These are phyloP conservation scores for Caryopteris hybrid DNA, from an alignment of 305 asterid genomes.

Conservation along the genomic window DNA sequence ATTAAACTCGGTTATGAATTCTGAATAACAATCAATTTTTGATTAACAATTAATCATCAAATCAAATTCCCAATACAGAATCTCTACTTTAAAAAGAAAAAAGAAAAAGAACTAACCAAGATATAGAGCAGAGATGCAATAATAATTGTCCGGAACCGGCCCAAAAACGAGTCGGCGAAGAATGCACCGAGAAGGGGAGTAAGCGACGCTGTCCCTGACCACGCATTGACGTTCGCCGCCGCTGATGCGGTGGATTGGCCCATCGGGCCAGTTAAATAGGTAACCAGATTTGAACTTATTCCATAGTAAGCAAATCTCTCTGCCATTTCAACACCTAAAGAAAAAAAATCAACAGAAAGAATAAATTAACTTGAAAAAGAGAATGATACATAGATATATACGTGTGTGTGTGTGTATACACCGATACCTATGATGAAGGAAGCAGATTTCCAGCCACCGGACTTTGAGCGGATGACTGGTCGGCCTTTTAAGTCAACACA, in stretches of 20 bases:
- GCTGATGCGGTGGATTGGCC: conserved; percentile 50
- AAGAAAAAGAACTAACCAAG: conserved; percentile 35
- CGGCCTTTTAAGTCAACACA: conserved; percentile 24
- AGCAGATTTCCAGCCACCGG: conserved; percentile 43
- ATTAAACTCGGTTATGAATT: no score
- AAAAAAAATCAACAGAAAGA: neutral
- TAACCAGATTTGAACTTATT: conserved; percentile 39
- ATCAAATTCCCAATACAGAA: neutral
- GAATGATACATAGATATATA: no score
- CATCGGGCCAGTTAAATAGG: conserved; percentile 42
- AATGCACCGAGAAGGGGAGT: conserved; percentile 48
- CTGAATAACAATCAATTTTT: neutral
- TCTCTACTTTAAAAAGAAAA: no score
- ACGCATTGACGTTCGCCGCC: conserved; percentile 40
- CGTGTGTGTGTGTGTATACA: no score
- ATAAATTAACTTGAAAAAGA: neutral
- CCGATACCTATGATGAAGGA: conserved; percentile 29
- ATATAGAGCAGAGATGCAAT: conserved; percentile 32
- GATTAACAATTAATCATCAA: neutral
- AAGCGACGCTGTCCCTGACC: conserved; percentile 38
- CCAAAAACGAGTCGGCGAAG: conserved; percentile 42
- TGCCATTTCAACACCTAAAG: conserved; percentile 38
- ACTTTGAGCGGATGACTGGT: conserved; percentile 16
- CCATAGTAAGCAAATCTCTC: conserved; percentile 56
- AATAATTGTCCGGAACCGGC: conserved; percentile 34